Evolutionary conservation across 1,139 yeast species (phyloP).

Genomic region (Casaregolazyma lundiana): DNA sequence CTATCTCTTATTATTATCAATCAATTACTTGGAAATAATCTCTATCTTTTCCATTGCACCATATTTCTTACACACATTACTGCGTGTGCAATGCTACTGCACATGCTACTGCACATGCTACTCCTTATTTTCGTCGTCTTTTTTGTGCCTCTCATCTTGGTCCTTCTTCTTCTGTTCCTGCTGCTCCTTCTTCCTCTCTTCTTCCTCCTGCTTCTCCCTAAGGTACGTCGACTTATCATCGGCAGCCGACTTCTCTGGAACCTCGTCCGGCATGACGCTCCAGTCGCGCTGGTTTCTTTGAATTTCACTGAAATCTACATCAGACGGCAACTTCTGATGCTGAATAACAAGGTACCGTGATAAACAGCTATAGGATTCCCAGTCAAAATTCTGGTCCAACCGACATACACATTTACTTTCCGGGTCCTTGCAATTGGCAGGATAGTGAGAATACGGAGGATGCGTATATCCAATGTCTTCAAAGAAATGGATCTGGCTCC

Average conservation of each 20-base stretch:
- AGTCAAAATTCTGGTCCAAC: conserved; percentile 66
- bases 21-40: too few relatives aligned
- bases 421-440: conserved; percentile 43
- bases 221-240: conserved; percentile 5
- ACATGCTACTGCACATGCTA: neutral
- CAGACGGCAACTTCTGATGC: neutral
- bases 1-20: too few relatives aligned
- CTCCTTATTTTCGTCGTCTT: neutral
- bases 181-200: conserved; percentile 2
- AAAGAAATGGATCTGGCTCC: conserved; percentile 67
- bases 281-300: neutral
- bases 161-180: neutral
- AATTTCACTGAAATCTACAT: neutral
- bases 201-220: neutral
- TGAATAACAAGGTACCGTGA: conserved; percentile 56
- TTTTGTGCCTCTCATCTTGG: neutral
- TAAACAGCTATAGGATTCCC: conserved; percentile 83
- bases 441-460: conserved; percentile 46
- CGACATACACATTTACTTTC: conserved; percentile 44
- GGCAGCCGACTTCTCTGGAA: neutral
- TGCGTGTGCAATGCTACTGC: too few relatives aligned
- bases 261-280: conserved; percentile 1
- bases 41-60: too few relatives aligned
- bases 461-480: conserved; percentile 83
- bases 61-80: too few relatives aligned